A percentile compares a stretch with the other conserved stretches of the same genome.
Evolutionary conservation across 1,139 yeast genomes (phyloP).

Genomic region (Lodderomyces orthopsilosis): DNA sequence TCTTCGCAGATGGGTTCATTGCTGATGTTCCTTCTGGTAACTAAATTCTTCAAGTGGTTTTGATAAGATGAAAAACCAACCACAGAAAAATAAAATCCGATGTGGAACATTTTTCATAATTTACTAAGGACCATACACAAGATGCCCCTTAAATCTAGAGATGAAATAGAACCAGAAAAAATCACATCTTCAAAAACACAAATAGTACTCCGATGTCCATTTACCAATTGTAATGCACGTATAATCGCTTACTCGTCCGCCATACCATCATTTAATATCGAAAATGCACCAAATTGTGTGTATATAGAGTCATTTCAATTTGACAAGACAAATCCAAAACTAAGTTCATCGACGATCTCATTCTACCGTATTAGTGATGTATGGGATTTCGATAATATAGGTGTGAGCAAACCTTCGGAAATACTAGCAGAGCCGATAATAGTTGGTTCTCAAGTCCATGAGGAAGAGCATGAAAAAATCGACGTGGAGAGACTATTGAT

Average conservation of each 20-base stretch:
- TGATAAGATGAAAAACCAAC: background rate
- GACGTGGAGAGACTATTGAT: conserved; percentile 50
- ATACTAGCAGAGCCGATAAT: conserved; percentile 14
- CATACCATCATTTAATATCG: conserved; percentile 15
- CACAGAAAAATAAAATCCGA: background rate
- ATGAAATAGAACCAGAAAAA: conserved; percentile 6
- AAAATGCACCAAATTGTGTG: conserved; percentile 34
- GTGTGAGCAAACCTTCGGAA: conserved; percentile 56
- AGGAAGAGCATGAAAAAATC: conserved; percentile 20
- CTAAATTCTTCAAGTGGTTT: no score
- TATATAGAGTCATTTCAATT: conserved; percentile 13
- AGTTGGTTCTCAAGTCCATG: background rate
- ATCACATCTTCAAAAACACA: conserved; percentile 2
- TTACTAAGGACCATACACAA: background rate
- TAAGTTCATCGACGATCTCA: conserved; percentile 7
- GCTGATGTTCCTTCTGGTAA: no score
- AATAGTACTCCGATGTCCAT: conserved; percentile 34
- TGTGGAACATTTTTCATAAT: background rate
- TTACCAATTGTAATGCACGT: conserved; percentile 33
- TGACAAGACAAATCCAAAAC: conserved; percentile 1
- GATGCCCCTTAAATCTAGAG: conserved; percentile 10
- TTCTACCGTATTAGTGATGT: conserved; percentile 51
- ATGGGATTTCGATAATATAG: conserved; percentile 78
- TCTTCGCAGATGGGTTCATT: no score
- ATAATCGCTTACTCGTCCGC: conserved; percentile 27